Evolutionary conservation across 306 rosid species (phyloP), one percentile per base, ranked within the genome.

Genomic region (Ormosia semicastrata): DNA sequence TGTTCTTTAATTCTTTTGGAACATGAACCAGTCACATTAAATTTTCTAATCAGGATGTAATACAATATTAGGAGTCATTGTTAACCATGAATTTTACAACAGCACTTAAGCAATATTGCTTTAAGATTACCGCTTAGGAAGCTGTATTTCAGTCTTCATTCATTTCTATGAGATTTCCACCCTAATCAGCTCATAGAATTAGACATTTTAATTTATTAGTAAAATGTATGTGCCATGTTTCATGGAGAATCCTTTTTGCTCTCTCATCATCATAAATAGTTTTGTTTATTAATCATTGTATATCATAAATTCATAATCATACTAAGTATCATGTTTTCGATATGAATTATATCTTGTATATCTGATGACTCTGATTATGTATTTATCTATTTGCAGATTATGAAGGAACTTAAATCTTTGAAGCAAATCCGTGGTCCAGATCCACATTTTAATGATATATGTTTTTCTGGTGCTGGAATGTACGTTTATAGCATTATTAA

Each of bases 381-480:
- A 69, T 84, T 56, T 78, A 49, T 73, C 60, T 65, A 33, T 81
- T 14, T 72, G 83, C 90, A 96, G 99, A 86, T 96, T 33, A 80
- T 81, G 91, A 85, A 89, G 87, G 97, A 91, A 83, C 90, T 83
- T 64, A 83, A 83, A 49, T 87, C 91, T 43, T 88, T 93, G 76
- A 81, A 85, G 87, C 86, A 77, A 82, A 91, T 92, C 66, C 81
- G 8, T 75, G 99, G 99, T 73, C 97, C 99, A 77, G 99, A 96
- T 81, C 99, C 97, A 81, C 88, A 87, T 72, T 96, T 83, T 78
- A 87, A 90, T 0, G 99, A 96, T 80, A 81, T 91, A 65, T 96
- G 98, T 71, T 93, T 96, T 78, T 83, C 94, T 37, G 89, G 91
- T 77, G 94, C 83, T 84, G 97, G 87, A 85, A 91, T 81, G 99